Evolutionary conservation across 345 rosid species (phyloP).

Genomic region (Combretum micranthum): DNA sequence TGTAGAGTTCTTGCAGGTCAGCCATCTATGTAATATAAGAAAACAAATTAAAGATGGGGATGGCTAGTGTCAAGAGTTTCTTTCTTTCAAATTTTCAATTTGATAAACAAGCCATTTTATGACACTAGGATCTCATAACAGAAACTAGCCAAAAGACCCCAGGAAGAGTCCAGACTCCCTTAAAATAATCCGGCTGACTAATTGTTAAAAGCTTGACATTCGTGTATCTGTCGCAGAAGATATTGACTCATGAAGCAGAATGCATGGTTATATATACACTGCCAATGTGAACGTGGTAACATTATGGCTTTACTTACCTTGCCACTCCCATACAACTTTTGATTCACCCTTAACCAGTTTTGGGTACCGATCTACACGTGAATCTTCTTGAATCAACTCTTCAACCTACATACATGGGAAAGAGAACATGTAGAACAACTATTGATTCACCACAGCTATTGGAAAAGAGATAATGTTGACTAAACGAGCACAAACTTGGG

Average conservation of each 20-base stretch:
- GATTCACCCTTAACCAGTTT: constrained; percentile 83
- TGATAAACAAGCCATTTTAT: too few species aligned
- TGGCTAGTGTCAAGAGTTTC: too few species aligned
- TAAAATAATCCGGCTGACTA: too few species aligned
- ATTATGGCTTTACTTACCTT: constrained; percentile 39
- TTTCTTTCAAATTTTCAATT: too few species aligned
- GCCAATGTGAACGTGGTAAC: background rate
- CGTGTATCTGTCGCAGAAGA: background rate
- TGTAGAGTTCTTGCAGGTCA: too few species aligned
- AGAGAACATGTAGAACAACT: background rate
- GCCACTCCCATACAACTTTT: constrained; percentile 97
- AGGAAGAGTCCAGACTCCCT: too few species aligned
- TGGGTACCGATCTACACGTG: constrained; percentile 77
- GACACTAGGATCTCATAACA: too few species aligned
- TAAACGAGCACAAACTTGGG: too few species aligned
- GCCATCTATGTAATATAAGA: too few species aligned
- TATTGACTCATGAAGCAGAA: background rate
- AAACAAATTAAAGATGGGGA: too few species aligned
- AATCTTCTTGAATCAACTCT: constrained; percentile 78
- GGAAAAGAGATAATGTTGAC: background rate
- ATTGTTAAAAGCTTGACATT: too few species aligned
- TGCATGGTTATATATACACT: background rate
- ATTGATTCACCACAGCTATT: background rate
- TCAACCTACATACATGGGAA: constrained; percentile 47
- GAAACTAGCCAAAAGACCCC: too few species aligned